Evolutionary conservation across 2,329 filamentous ascomycete species (phyloP).

Genomic region (Pseudogymnoascus sp.): DNA sequence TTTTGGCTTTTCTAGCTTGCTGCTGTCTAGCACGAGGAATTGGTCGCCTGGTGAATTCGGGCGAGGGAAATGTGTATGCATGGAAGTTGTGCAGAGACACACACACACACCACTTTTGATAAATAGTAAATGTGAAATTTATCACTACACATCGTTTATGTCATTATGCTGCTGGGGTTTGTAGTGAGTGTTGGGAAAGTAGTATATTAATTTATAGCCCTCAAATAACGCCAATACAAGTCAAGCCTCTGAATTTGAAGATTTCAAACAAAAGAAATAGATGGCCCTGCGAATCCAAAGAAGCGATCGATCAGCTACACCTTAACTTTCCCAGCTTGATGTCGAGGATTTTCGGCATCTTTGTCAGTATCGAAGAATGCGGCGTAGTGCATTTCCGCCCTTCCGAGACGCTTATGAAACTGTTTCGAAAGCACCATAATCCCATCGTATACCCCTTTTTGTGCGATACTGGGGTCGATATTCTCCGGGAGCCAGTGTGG

Average conservation of each 20-base stretch:
- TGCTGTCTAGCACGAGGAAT: neutral
- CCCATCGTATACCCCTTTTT: neutral
- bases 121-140: neutral
- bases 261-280: no score
- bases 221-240: neutral
- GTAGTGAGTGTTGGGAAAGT: neutral
- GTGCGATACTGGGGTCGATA: neutral
- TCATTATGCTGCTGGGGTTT: neutral
- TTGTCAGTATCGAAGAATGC: neutral
- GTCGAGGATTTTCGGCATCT: neutral
- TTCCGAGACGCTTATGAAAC: neutral
- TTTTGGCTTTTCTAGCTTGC: neutral
- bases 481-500: neutral
- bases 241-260: no score
- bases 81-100: neutral
- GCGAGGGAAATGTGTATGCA: neutral
- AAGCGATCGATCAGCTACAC: no score
- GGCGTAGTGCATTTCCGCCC: neutral
- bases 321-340: no score
- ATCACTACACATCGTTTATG: neutral
- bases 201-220: neutral
- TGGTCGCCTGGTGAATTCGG: neutral
- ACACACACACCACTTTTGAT: neutral
- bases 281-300: neutral
- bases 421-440: neutral